Base-by-base conservation (phyloP, 2,329 filamentous ascomycete genomes). In the Pseudomassariella vexata region DNA sequence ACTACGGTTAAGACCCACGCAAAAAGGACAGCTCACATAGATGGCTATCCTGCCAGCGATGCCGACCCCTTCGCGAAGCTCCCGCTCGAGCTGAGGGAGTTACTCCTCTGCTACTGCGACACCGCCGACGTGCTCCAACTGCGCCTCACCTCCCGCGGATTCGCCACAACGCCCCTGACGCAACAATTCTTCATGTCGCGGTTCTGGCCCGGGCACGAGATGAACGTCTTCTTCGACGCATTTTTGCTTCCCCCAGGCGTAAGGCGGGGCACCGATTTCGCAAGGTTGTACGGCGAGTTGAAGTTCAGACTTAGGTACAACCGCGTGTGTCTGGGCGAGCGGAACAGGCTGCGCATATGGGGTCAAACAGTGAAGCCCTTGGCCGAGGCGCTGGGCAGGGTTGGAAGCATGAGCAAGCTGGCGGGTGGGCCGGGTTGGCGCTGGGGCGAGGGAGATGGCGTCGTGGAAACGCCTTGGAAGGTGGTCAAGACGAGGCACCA, bases 341-440 rank as follows among this genome's bases (percentile, higher is more conserved):
- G 38, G 8, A 48, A 50, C 26, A 35, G 47, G 9, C 30, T 42
- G 18, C 38, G 47, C 5, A 46, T 50, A 8, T 49, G 46, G 47
- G 35, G 38, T 7, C 38, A 46, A 38, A 49, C 47, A 3, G 28
- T 49, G 1, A 24, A 30, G 16, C 46, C 46, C 10, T 35, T 50
- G 14, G 31, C 29, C 1, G 24, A 33, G 4, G 45, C 47, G 12
- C 39, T 47, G 20, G 32, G 37, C 4, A 11, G 34, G n/a, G 27
- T 50, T 17, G 15, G 28, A 12, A 31, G 19, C n/a, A 22, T 43
- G 25, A 42, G 41, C 14, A 25, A 24, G 10, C 28, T 47, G 16
- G 36, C 27, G 20, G 47, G 47, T 3, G 28, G 30, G 3, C 29
- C 34, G n/a, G 14, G 32, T 14, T 40, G 35, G 36, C 16, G 36